phyloP scores from a whole-genome alignment of 495 filamentous ascomycete species.

The Extremus antarcticus region DNA sequence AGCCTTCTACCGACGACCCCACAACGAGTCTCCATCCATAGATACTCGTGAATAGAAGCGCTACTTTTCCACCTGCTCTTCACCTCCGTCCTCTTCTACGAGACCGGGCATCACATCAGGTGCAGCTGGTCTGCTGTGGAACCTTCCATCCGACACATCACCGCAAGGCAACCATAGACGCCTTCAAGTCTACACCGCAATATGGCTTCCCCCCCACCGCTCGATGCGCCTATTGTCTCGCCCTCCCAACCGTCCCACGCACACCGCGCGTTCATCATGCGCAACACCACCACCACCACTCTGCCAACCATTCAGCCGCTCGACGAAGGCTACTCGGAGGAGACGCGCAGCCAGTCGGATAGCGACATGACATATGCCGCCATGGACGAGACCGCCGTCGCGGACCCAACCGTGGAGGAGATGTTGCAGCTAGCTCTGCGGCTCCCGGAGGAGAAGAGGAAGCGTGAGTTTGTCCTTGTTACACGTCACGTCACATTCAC shows the following conservation, averaged over 20 bases:
- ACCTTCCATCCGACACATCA: not conserved
- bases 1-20: too few species aligned
- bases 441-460: conserved; percentile 11
- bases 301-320: conserved; percentile 33
- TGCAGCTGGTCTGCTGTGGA: not conserved
- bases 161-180: not conserved
- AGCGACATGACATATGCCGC: conserved; percentile 46
- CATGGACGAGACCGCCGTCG: not conserved
- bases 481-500: not conserved
- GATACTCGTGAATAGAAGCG: too few species aligned
- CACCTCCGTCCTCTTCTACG: too few species aligned
- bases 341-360: conserved; percentile 46
- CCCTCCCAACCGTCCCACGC: not conserved
- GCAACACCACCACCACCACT: not conserved
- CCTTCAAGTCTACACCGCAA: not conserved
- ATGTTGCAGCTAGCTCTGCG: not conserved
- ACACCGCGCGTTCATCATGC: not conserved
- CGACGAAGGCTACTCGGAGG: conserved; percentile 58
- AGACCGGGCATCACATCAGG: too few species aligned
- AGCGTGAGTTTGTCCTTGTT: conserved; percentile 3
- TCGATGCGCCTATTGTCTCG: not conserved
- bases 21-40: too few species aligned
- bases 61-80: too few species aligned
- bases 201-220: too few species aligned
- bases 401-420: not conserved